These are phyloP conservation scores for Epichloe baconii DNA, from an alignment of 2,329 filamentous ascomycete genomes.

Conservation along the genomic window DNA sequence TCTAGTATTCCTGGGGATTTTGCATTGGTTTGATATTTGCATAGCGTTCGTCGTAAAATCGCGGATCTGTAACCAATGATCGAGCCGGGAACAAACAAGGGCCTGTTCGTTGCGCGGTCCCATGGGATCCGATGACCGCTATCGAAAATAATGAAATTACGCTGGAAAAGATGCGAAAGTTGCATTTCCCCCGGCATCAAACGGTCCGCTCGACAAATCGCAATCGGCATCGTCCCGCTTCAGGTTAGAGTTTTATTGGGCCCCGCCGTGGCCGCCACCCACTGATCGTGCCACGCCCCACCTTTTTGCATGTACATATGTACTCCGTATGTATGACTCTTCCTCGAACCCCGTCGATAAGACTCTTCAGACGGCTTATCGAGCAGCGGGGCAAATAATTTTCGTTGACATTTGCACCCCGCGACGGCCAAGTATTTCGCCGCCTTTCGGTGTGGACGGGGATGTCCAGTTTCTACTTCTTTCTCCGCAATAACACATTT, in stretches of 20 bases:
- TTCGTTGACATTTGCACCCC: conserved; percentile 10
- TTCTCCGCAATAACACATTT: conserved; percentile 6
- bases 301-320: too few species aligned
- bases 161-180: too few species aligned
- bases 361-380: conserved; percentile 19
- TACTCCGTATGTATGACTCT: background rate
- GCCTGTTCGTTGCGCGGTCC: too few species aligned
- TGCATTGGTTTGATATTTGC: background rate
- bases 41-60: background rate
- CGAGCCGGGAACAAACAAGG: too few species aligned
- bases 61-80: background rate
- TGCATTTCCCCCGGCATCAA: too few species aligned
- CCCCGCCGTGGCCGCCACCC: too few species aligned
- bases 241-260: too few species aligned
- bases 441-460: background rate
- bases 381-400: conserved; percentile 26
- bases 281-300: too few species aligned
- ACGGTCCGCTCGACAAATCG: too few species aligned
- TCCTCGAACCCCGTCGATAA: conserved; percentile 13
- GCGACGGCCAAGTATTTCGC: background rate
- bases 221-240: too few species aligned
- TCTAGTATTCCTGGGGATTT: conserved; percentile 23
- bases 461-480: background rate
- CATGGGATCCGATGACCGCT: too few species aligned
- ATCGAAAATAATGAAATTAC: too few species aligned